A percentile compares a stretch with the other conserved stretches of the same genome.
Conservation (phyloP, 345 rosid species). For the Euphorbia tirucalli region DNA sequence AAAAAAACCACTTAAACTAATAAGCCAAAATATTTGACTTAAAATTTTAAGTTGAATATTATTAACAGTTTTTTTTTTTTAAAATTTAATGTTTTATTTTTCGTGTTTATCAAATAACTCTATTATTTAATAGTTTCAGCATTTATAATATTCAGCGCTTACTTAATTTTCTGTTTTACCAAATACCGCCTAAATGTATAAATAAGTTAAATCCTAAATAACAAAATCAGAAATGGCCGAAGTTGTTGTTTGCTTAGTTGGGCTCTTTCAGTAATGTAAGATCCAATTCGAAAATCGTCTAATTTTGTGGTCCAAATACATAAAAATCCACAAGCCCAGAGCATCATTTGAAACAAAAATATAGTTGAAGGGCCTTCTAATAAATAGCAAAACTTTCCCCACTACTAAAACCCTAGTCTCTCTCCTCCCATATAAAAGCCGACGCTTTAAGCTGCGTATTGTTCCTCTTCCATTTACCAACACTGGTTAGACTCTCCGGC, state of each 20-base stretch:
- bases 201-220: too few relatives aligned
- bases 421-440: background rate
- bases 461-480: background rate
- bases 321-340: background rate
- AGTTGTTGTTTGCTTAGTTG: background rate
- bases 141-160: too few relatives aligned
- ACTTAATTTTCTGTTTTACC: too few relatives aligned
- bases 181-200: too few relatives aligned
- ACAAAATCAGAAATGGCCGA: background rate
- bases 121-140: too few relatives aligned
- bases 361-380: background rate
- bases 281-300: background rate
- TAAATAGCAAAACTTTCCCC: background rate
- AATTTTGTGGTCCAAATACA: background rate
- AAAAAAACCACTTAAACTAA: too few relatives aligned
- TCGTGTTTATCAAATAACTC: too few relatives aligned
- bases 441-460: background rate
- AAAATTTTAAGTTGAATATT: too few relatives aligned
- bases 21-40: too few relatives aligned
- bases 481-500: background rate
- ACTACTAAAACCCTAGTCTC: conserved; percentile 14
- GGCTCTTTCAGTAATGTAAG: background rate
- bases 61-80: too few relatives aligned
- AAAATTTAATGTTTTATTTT: too few relatives aligned
- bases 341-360: background rate